Evolutionary conservation across 495 filamentous ascomycete genomes (phyloP).

Genomic region (Daldinia loculata): DNA sequence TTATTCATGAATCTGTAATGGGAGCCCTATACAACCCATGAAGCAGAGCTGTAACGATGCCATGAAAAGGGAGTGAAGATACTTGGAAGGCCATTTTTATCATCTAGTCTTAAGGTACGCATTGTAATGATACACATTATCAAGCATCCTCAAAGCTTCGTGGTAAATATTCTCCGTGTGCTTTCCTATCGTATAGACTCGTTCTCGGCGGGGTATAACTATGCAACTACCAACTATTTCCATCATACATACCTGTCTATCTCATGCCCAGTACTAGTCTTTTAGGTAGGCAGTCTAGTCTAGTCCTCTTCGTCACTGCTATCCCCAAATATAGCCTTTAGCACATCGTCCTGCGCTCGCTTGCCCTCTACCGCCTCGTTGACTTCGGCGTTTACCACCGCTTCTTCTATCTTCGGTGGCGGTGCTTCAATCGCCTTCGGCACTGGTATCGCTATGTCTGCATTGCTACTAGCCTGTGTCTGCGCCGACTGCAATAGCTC

Average conservation of each 20-base stretch:
- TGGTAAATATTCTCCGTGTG: neutral
- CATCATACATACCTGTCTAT: neutral
- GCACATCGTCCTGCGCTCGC: conserved; percentile 86
- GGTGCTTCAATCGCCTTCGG: conserved; percentile 16
- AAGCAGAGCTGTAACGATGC: too few species aligned
- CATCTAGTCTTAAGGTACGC: neutral
- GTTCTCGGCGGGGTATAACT: neutral
- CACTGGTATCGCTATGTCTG: neutral
- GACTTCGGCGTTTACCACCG: conserved; percentile 72
- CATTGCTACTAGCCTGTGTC: neutral
- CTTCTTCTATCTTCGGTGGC: conserved; percentile 23
- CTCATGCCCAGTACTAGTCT: neutral
- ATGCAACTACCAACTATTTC: neutral
- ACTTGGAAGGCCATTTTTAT: neutral
- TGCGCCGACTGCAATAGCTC: conserved; percentile 62
- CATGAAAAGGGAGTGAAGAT: neutral
- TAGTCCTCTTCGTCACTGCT: conserved; percentile 73
- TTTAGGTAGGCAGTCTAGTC: too few species aligned
- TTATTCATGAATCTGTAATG: neutral
- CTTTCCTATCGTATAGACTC: neutral
- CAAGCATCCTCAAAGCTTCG: neutral
- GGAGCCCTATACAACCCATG: too few species aligned
- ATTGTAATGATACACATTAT: neutral
- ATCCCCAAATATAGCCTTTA: conserved; percentile 93
- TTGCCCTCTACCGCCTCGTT: conserved; percentile 89